Evolutionary conservation across 495 filamentous ascomycete genomes (phyloP), one percentile per base, ranked within the genome.

Genomic region (Aspergillus saccharolyticus): DNA sequence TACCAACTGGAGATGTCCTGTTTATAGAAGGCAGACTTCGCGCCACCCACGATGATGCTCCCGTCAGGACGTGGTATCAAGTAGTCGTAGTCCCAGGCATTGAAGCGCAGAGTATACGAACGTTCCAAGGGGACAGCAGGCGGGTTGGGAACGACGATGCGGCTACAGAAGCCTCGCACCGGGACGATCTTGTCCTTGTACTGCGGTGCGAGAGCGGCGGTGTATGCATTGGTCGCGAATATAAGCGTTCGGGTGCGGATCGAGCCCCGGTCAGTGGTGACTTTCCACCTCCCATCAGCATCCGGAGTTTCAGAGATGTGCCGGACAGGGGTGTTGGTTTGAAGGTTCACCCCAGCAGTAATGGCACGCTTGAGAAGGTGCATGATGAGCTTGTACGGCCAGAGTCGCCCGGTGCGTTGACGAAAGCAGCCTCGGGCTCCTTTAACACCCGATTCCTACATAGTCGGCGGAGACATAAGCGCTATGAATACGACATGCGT

Each of bases 341-440:
- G 90, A 2, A 96, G 76, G 66, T 94, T 94, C 47, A 91, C 82
- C 4, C 76, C 71, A 20, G 65, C 59, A 0, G 65, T 66, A 0
- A 94, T 68, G 0, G 85, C 74, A 0, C 72, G 71, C 60, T 86
- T 79, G 1, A 95, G 70, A 1, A 91, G 74, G 57, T 80, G 82
- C 8, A 84, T 70, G 9, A 94, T 83, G 20, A 92, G 80, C 68
- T 95, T 95, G 68, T 94, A 95, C 0, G 91, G 91, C 89, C 89
- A 95, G 5, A 84, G 65, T 33, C 74, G 72, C 0, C 70, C 80
- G 2, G 82, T 74, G 2, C 67, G 63, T 14, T 70, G 70, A 4
- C 59, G 61, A 45, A 74, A 70, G 14, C 74, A 79, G 0, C 78
- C 69, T 17, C 55, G 67, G 0, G 79, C 79, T 4, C 76, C 80